phyloP scores from a whole-genome alignment of 2,329 filamentous ascomycete genomes.

The Claviceps purpurea region DNA sequence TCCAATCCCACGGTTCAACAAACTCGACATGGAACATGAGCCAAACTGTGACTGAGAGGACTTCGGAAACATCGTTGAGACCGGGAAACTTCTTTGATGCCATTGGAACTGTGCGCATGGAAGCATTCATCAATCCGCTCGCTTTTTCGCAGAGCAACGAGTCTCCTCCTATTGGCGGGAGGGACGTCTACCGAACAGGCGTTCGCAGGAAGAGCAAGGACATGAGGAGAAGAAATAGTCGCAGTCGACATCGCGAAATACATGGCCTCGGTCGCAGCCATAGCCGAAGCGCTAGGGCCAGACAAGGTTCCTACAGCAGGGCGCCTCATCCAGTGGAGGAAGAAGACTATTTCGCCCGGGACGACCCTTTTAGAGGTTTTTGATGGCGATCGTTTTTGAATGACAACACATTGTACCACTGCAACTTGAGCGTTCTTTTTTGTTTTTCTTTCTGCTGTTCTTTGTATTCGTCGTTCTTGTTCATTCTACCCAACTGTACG shows the following conservation, averaged over 20 bases:
- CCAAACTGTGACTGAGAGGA: slow-evolving; percentile 33
- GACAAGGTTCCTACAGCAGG: slow-evolving; percentile 34
- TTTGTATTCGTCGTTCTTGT: not conserved
- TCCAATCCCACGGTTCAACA: slow-evolving; percentile 39
- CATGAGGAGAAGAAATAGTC: slow-evolving; percentile 35
- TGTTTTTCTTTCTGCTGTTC: not conserved
- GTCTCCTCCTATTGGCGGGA: slow-evolving; percentile 30
- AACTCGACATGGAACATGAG: slow-evolving; percentile 31
- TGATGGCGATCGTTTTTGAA: slow-evolving; percentile 16
- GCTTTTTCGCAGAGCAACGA: slow-evolving; percentile 34
- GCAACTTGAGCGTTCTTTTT: not conserved
- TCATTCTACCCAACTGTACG: not conserved
- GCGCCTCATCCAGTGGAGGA: slow-evolving; percentile 34
- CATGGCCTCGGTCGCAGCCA: slow-evolving; percentile 26
- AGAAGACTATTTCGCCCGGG: slow-evolving; percentile 41
- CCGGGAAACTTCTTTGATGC: slow-evolving; percentile 66
- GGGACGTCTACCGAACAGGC: slow-evolving; percentile 31
- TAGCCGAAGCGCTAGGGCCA: slow-evolving; percentile 12
- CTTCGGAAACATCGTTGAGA: slow-evolving; percentile 40
- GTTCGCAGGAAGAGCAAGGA: slow-evolving; percentile 43
- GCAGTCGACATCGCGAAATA: slow-evolving; percentile 40
- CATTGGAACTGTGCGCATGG: slow-evolving; percentile 88
- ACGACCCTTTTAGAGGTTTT: slow-evolving; percentile 51
- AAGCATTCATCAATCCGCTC: slow-evolving; percentile 73
- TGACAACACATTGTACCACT: not conserved